Evolutionary conservation across 352 stramenopile genomes (phyloP).

Genomic region (Globisporangium mamillatum): DNA sequence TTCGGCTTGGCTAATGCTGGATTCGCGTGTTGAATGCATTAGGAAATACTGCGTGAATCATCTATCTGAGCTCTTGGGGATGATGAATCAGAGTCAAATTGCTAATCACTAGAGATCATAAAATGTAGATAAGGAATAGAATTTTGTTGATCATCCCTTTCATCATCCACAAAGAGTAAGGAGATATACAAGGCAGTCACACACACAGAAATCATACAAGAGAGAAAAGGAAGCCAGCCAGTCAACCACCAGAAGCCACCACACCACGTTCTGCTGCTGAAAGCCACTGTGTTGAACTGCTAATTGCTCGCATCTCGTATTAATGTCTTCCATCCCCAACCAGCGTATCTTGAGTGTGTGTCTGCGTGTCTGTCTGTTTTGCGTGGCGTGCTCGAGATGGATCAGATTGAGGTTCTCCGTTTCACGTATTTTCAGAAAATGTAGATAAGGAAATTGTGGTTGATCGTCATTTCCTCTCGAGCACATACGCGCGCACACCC

Average conservation of each 20-base stretch:
- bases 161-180: slow-evolving; percentile 2
- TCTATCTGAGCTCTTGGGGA: not conserved
- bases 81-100: slow-evolving; percentile 31
- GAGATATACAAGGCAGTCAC: not conserved
- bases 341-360: not conserved
- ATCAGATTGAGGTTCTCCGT: slow-evolving; percentile 30
- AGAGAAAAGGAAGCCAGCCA: not conserved
- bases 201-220: not conserved
- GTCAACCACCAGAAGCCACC: not conserved
- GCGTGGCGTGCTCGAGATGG: slow-evolving; percentile 12
- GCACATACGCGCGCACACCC: not conserved
- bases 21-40: too few species aligned
- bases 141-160: slow-evolving; percentile 27
- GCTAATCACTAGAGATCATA: slow-evolving; percentile 33
- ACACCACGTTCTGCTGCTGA: not conserved
- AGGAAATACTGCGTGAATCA: too few species aligned
- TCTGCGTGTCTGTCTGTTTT: not conserved
- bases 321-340: not conserved
- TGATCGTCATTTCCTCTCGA: slow-evolving; percentile 63
- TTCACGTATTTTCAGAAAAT: slow-evolving; percentile 57
- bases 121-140: slow-evolving; percentile 62
- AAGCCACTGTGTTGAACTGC: not conserved
- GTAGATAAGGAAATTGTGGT: slow-evolving; percentile 60
- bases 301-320: not conserved
- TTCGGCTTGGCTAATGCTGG: too few species aligned